Conservation (phyloP, 257 asterid genomes). For the Solanum arcanum region DNA sequence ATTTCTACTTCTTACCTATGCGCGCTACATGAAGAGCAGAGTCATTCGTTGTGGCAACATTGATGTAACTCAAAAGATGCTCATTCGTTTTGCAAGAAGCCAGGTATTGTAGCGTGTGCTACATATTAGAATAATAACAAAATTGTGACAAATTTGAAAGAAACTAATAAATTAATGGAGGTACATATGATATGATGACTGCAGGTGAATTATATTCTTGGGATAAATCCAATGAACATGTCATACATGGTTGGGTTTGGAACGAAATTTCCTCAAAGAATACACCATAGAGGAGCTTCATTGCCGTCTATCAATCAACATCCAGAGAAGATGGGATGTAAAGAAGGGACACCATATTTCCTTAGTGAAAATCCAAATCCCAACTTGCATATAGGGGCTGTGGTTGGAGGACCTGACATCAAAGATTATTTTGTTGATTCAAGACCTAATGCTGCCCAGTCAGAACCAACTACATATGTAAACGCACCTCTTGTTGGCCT, state of each 20-base stretch:
- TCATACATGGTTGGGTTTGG: slow-evolving; percentile 51
- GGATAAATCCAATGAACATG: slow-evolving; percentile 37
- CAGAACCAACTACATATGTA: slow-evolving; percentile 39
- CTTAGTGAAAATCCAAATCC: slow-evolving; percentile 19
- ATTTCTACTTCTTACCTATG: slow-evolving; percentile 64
- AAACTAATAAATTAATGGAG: background rate
- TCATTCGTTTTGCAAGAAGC: slow-evolving; percentile 37
- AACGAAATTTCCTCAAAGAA: slow-evolving; percentile 24
- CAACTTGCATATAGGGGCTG: slow-evolving; percentile 34
- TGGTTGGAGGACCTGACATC: slow-evolving; percentile 47
- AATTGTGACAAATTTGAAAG: background rate
- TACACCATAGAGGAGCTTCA: slow-evolving; percentile 43
- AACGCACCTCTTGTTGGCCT: slow-evolving; percentile 40
- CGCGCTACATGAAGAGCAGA: slow-evolving; percentile 57
- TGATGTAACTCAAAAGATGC: slow-evolving; percentile 18
- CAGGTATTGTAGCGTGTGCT: slow-evolving; percentile 21
- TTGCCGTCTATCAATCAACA: slow-evolving; percentile 28
- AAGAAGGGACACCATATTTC: slow-evolving; percentile 39
- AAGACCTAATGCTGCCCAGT: slow-evolving; percentile 27
- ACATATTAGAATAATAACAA: background rate
- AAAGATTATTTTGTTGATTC: slow-evolving; percentile 33
- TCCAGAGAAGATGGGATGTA: slow-evolving; percentile 33
- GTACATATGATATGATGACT: background rate
- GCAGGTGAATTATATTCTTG: slow-evolving; percentile 46
- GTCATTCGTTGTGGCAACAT: slow-evolving; percentile 45